A percentile compares a stretch with the other conserved stretches of the same genome.
phyloP scores from a whole-genome alignment of 73 alveolate species.

The Paramecium bursaria region DNA sequence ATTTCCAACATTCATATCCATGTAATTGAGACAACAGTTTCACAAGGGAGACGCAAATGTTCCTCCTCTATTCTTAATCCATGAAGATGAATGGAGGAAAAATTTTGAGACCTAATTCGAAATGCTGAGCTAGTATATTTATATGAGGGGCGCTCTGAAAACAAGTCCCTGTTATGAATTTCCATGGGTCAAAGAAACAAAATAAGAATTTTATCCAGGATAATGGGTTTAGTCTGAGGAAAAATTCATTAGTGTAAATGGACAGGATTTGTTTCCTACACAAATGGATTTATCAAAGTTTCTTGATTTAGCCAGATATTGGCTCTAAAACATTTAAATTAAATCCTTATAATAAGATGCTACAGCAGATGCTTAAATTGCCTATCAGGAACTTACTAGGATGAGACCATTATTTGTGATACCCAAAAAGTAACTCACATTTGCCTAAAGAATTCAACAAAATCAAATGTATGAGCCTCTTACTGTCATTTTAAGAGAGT shows the following conservation, averaged over 20 bases:
- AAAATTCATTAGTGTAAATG: not conserved
- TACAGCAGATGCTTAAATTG: not conserved
- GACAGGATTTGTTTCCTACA: not conserved
- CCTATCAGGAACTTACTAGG: conserved; percentile 8
- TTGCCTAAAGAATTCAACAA: conserved; percentile 45
- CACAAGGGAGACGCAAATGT: conserved; percentile 62
- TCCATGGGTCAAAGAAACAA: conserved; percentile 11
- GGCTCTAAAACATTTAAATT: conserved; percentile 12
- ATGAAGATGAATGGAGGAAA: not conserved
- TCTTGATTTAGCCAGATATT: conserved; percentile 8
- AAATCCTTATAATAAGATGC: not conserved
- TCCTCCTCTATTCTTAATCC: conserved; percentile 59
- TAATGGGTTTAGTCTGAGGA: conserved; percentile 6
- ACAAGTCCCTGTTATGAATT: not conserved
- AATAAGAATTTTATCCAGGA: not conserved
- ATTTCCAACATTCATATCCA: conserved; percentile 65
- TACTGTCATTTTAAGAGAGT: not conserved
- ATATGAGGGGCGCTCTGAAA: not conserved
- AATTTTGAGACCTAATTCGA: not conserved
- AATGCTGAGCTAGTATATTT: not conserved
- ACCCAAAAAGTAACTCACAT: not conserved
- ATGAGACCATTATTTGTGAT: not conserved
- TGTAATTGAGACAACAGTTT: conserved; percentile 56
- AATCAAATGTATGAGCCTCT: not conserved
- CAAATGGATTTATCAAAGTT: not conserved